Evolutionary conservation across 1,284 basidiomycete species (phyloP).

Genomic region (Trametes versicolor): DNA sequence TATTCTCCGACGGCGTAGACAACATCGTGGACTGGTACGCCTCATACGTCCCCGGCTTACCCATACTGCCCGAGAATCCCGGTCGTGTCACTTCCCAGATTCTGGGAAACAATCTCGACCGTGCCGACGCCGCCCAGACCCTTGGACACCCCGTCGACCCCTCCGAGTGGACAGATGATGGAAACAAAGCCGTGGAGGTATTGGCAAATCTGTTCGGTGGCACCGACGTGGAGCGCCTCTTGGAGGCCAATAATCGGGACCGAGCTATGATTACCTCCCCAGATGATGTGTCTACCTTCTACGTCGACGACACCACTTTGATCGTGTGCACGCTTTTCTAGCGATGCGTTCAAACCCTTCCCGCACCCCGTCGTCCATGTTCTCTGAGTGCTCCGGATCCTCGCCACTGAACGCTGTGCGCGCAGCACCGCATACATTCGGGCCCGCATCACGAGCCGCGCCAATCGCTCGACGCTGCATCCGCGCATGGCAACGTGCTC

Average conservation of each 20-base stretch:
- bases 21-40: neutral
- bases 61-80: neutral
- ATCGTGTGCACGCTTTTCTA: neutral
- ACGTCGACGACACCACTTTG: conserved; percentile 11
- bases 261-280: neutral
- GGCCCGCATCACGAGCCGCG: too few species aligned
- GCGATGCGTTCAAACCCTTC: too few species aligned
- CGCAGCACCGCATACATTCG: too few species aligned
- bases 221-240: neutral
- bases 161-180: neutral
- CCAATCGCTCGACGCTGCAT: too few species aligned
- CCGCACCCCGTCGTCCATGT: too few species aligned
- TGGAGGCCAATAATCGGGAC: neutral
- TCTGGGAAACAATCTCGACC: neutral
- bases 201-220: conserved; percentile 8
- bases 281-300: neutral
- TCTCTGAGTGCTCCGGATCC: too few species aligned
- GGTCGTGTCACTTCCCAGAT: neutral
- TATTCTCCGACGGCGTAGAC: conserved; percentile 24
- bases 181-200: conserved; percentile 5
- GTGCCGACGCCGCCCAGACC: neutral
- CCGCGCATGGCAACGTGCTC: too few species aligned
- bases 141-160: conserved; percentile 4
- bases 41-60: neutral
- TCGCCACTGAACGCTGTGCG: too few species aligned